phyloP scores from a whole-genome alignment of 2,329 filamentous ascomycete species.

The Aureobasidium leucospermi region DNA sequence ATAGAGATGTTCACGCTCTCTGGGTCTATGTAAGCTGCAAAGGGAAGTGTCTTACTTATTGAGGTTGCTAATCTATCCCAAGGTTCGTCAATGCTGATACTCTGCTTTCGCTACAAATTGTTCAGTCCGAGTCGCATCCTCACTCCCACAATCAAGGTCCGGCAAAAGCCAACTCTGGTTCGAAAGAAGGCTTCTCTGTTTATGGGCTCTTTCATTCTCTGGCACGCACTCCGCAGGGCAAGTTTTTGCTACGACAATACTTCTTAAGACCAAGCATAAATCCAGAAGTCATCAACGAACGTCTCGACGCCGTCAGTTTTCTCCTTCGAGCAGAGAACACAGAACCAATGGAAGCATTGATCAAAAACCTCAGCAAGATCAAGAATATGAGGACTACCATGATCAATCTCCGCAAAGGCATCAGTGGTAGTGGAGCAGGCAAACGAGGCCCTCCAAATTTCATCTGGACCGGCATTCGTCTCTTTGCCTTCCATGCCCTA shows the following conservation, averaged over 20 bases:
- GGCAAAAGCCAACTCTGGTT: slow-evolving; percentile 50
- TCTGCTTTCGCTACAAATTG: slow-evolving; percentile 73
- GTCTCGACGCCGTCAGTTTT: slow-evolving; percentile 61
- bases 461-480: slow-evolving; percentile 61
- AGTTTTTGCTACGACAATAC: slow-evolving; percentile 62
- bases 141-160: slow-evolving; percentile 71
- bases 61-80: background rate
- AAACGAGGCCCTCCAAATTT: slow-evolving; percentile 48
- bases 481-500: slow-evolving; percentile 65
- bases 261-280: slow-evolving; percentile 75
- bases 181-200: slow-evolving; percentile 75
- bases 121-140: slow-evolving; percentile 75
- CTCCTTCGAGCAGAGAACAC: slow-evolving; percentile 64
- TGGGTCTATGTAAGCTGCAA: slow-evolving; percentile 47
- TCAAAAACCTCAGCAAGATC: slow-evolving; percentile 59
- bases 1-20: slow-evolving; percentile 69
- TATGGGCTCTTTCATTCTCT: slow-evolving; percentile 75
- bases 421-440: slow-evolving; percentile 49
- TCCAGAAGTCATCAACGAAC: slow-evolving; percentile 58
- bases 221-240: slow-evolving; percentile 73
- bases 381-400: slow-evolving; percentile 68
- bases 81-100: slow-evolving; percentile 82
- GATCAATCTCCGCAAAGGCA: slow-evolving; percentile 67
- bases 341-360: slow-evolving; percentile 54
- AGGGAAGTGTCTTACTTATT: background rate